These are phyloP conservation scores for Penicillium pancosmium DNA, from an alignment of 495 filamentous ascomycete species.

Conservation along the genomic window DNA sequence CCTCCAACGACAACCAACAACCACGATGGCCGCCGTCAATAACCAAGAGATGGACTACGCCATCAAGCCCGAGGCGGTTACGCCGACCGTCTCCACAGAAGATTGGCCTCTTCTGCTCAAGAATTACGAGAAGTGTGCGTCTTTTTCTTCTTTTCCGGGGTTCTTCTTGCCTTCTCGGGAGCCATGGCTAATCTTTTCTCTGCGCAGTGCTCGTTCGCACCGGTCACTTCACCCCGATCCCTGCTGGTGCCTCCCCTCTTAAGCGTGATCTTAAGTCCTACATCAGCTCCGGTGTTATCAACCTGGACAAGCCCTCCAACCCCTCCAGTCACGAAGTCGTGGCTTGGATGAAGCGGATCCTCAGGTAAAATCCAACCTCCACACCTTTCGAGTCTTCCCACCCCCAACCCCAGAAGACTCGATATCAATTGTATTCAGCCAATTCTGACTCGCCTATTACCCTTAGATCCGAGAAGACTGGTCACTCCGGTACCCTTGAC, in stretches of 20 bases:
- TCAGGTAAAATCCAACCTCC: conserved; percentile 62
- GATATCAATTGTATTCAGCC: background rate
- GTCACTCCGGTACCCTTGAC: conserved; percentile 95
- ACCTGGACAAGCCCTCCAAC: conserved; percentile 97
- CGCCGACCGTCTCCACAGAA: conserved; percentile 73
- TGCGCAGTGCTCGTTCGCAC: conserved; percentile 77
- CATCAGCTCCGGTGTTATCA: conserved; percentile 94
- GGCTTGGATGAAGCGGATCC: conserved; percentile 96
- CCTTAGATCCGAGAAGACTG: conserved; percentile 87
- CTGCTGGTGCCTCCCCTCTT: conserved; percentile 79
- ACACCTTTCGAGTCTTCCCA: background rate
- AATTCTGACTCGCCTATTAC: background rate
- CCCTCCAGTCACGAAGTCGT: conserved; percentile 98
- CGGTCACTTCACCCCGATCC: conserved; percentile 92
- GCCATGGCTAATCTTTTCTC: conserved; percentile 6
- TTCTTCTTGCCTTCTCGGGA: conserved; percentile 8
- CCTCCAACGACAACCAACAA: conserved; percentile 29
- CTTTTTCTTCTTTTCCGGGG: conserved; percentile 16
- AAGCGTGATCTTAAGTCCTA: conserved; percentile 95
- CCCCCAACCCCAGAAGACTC: background rate
- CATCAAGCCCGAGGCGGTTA: conserved; percentile 83
- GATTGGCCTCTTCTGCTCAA: conserved; percentile 89
- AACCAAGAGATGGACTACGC: conserved; percentile 68
- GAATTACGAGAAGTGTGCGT: conserved; percentile 81
- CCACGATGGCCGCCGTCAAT: conserved; percentile 61